Evolutionary conservation across 2,329 filamentous ascomycete species (phyloP).

Genomic region (Aspergillus hiratsukae): DNA sequence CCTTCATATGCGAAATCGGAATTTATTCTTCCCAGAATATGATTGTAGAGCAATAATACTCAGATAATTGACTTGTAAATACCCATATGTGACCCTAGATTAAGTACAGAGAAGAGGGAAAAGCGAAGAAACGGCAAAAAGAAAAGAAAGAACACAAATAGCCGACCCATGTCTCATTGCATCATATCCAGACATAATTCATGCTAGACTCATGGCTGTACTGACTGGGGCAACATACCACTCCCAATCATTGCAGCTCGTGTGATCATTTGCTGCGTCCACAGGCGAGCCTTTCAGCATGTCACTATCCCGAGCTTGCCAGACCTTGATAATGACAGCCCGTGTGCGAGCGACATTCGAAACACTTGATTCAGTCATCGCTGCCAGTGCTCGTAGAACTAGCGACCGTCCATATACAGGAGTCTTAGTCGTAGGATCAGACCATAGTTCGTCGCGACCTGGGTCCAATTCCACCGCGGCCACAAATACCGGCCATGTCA

Average conservation of each 20-base stretch:
- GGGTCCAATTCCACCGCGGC: constrained; percentile 42
- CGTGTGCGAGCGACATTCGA: constrained; percentile 43
- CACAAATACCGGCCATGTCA: constrained; percentile 44
- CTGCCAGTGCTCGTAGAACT: constrained; percentile 38
- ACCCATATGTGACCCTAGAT: background rate
- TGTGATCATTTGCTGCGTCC: constrained; percentile 8
- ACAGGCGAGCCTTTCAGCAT: constrained; percentile 20
- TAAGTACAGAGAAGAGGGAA: background rate
- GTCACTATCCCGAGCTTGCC: constrained; percentile 42
- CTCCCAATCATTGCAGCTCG: constrained; percentile 39
- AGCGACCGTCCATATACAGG: constrained; percentile 34
- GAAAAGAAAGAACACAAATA: background rate
- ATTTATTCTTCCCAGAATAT: background rate
- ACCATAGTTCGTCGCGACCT: constrained; percentile 34
- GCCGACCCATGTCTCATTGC: background rate
- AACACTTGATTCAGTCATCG: constrained; percentile 40
- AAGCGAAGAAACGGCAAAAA: background rate
- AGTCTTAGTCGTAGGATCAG: constrained; percentile 12
- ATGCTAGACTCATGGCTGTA: constrained; percentile 41
- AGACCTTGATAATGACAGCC: constrained; percentile 46
- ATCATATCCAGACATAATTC: constrained; percentile 5
- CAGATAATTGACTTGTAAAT: background rate
- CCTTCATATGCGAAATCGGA: background rate
- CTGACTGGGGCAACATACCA: constrained; percentile 41
- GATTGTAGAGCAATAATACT: background rate